Conservation (phyloP, 345 rosid genomes). For the Dimocarpus longan region DNA sequence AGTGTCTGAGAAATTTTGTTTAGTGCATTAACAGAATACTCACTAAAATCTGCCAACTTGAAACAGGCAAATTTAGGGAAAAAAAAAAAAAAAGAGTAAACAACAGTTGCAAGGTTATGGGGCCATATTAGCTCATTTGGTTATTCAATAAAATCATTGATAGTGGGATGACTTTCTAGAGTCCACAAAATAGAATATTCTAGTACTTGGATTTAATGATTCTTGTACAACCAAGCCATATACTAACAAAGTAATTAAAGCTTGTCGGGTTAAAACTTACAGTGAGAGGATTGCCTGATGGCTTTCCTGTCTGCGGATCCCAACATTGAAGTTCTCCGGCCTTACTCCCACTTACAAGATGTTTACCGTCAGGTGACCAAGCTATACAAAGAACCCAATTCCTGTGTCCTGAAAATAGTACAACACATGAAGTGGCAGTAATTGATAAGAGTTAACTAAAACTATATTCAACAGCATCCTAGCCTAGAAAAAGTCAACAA, state of each 20-base stretch:
- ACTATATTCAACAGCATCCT: background rate
- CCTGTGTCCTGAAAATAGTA: slow-evolving; percentile 71
- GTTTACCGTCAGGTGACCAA: slow-evolving; percentile 95
- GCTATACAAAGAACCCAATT: slow-evolving; percentile 95
- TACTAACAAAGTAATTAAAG: background rate
- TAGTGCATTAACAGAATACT: background rate
- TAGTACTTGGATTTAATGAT: background rate
- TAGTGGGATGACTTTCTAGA: background rate
- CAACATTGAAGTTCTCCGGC: slow-evolving; percentile 85
- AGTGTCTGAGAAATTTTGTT: background rate
- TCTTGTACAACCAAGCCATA: background rate
- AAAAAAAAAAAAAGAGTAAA: background rate
- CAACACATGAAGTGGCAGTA: background rate
- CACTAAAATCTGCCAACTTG: background rate
- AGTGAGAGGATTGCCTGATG: slow-evolving; percentile 64
- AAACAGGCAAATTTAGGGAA: background rate
- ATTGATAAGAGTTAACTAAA: background rate
- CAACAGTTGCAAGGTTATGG: background rate
- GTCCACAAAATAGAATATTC: background rate
- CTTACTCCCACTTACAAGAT: slow-evolving; percentile 91
- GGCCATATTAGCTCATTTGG: background rate
- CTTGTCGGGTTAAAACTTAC: slow-evolving; percentile 33
- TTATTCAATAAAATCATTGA: background rate
- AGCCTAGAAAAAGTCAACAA: background rate
- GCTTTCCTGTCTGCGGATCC: slow-evolving; percentile 79